These are phyloP conservation scores for Dryadomyces quercivorus DNA, from an alignment of 2,329 filamentous ascomycete species.

Conservation along the genomic window DNA sequence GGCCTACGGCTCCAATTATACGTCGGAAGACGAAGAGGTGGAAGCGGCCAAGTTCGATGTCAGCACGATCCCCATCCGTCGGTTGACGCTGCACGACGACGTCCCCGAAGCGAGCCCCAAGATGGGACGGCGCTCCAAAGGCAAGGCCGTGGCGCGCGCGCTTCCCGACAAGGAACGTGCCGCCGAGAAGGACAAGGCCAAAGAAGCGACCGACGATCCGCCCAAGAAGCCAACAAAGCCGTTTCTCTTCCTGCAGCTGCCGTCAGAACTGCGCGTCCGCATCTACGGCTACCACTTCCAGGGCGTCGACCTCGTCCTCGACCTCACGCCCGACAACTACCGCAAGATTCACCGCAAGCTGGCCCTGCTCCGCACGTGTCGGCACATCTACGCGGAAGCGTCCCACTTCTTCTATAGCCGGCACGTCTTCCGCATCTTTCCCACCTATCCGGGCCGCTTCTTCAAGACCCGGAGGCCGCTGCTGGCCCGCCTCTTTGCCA, in stretches of 20 bases:
- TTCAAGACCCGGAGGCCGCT: constrained; percentile 65
- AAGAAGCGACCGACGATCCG: constrained; percentile 11
- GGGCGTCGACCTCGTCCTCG: constrained; percentile 40
- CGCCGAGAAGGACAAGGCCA: neutral
- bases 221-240: constrained; percentile 20
- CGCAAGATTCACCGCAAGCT: constrained; percentile 48
- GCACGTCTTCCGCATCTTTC: constrained; percentile 53
- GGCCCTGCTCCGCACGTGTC: constrained; percentile 47
- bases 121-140: neutral
- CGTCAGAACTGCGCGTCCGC: constrained; percentile 55
- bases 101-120: neutral
- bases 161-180: neutral
- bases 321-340: constrained; percentile 56
- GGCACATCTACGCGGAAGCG: constrained; percentile 49
- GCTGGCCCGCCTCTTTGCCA: constrained; percentile 49
- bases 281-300: constrained; percentile 55
- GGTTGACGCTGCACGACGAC: constrained; percentile 28
- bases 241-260: constrained; percentile 56
- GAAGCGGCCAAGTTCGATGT: constrained; percentile 19
- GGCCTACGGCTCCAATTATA: constrained; percentile 21
- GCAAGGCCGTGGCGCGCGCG: neutral
- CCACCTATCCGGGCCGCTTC: constrained; percentile 48
- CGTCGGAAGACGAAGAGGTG: constrained; percentile 22
- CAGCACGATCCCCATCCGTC: constrained; percentile 24
- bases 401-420: constrained; percentile 53